Evolutionary conservation across 441 rosid genomes (phyloP).

Genomic region (Hypseocharis bilobata): DNA sequence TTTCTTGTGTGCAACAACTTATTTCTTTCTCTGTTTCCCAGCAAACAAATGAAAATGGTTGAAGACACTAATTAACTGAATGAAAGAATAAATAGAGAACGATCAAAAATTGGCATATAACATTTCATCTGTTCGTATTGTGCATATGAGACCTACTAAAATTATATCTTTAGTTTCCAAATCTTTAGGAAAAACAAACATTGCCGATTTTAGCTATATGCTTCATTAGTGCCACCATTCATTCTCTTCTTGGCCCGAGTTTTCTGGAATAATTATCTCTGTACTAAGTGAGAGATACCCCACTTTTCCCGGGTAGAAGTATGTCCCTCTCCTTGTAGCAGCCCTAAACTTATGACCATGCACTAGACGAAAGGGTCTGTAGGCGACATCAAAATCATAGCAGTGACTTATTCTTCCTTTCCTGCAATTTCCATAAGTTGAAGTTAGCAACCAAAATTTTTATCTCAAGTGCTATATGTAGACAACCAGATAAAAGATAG

Average conservation of each 20-base stretch:
- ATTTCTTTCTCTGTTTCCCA: no score
- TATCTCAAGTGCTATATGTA: neutral
- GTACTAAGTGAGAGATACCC: neutral
- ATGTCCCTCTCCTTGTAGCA: neutral
- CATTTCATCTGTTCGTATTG: neutral
- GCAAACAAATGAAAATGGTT: no score
- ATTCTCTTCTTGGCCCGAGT: neutral
- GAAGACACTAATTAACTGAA: no score
- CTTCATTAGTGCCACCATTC: neutral
- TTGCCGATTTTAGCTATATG: neutral
- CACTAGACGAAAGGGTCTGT: neutral
- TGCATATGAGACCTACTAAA: neutral
- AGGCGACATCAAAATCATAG: neutral
- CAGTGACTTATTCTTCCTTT: constrained; percentile 25
- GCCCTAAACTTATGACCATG: neutral
- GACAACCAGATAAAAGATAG: neutral
- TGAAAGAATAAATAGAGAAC: no score
- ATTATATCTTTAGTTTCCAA: neutral
- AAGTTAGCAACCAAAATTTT: neutral
- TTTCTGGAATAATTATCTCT: no score
- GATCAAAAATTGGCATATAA: no score
- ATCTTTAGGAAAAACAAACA: neutral
- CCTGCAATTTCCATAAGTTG: constrained; percentile 31
- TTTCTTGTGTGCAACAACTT: no score
- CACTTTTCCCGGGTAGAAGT: neutral